phyloP scores from a whole-genome alignment of 2,329 filamentous ascomycete species.

The Alternaria ventricosa region DNA sequence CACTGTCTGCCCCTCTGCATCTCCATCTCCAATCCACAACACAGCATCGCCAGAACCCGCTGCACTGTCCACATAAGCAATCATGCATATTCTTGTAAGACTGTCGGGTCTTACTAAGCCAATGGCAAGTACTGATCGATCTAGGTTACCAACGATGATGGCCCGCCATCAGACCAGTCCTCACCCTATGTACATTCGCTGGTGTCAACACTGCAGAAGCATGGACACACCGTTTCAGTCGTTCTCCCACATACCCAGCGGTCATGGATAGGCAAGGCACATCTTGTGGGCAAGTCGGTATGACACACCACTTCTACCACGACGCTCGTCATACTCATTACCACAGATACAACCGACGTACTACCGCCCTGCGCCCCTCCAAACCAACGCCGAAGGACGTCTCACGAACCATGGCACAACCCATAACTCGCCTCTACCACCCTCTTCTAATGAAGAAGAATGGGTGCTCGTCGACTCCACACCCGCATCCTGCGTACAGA shows the following conservation, averaged over 20 bases:
- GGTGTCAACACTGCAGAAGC: constrained; percentile 57
- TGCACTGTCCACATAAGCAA: constrained; percentile 2
- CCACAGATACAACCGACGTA: constrained; percentile 73
- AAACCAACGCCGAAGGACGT: constrained; percentile 45
- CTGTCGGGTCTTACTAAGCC: neutral
- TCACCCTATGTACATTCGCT: constrained; percentile 58
- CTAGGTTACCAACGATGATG: constrained; percentile 60
- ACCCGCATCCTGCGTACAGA: constrained; percentile 58
- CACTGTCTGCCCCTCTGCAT: constrained; percentile 25
- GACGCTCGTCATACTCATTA: neutral
- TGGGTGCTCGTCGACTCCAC: constrained; percentile 60
- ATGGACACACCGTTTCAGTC: constrained; percentile 88
- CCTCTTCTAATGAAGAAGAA: constrained; percentile 48
- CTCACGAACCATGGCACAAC: constrained; percentile 49
- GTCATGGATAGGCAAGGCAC: constrained; percentile 98
- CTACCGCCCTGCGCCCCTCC: constrained; percentile 71
- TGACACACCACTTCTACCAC: neutral
- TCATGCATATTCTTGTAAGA: constrained; percentile 50
- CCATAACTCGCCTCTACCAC: constrained; percentile 41
- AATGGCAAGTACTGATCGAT: constrained; percentile 8
- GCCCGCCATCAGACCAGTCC: constrained; percentile 57
- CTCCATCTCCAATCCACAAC: constrained; percentile 13
- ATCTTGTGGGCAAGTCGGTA: constrained; percentile 85
- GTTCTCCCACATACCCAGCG: constrained; percentile 89
- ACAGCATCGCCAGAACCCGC: constrained; percentile 6